A percentile compares a stretch with the other conserved stretches of the same genome.
Evolutionary conservation across 441 rosid species (phyloP).

Genomic region (Euphorbia corollata): DNA sequence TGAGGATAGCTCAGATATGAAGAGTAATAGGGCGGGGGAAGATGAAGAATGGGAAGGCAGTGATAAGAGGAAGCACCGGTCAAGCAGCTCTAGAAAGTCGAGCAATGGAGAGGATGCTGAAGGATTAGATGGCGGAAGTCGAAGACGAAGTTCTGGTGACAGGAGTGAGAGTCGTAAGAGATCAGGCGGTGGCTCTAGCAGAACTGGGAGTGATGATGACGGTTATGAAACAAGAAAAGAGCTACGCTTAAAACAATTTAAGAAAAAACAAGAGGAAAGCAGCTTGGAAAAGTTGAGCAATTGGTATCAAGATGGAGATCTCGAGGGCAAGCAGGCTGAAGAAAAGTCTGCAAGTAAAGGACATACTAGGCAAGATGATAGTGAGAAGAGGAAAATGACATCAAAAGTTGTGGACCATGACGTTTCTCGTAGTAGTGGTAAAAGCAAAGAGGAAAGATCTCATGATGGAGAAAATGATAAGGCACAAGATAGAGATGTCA

Average conservation of each 20-base stretch:
- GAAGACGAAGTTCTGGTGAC: slow-evolving; percentile 54
- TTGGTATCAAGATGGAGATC: slow-evolving; percentile 90
- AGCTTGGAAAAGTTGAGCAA: slow-evolving; percentile 80
- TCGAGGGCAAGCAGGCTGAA: slow-evolving; percentile 51
- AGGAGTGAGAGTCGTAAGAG: slow-evolving; percentile 57
- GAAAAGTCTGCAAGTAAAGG: slow-evolving; percentile 54
- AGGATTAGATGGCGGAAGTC: slow-evolving; percentile 44
- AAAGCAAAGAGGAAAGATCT: slow-evolving; percentile 64
- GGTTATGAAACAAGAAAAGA: slow-evolving; percentile 52
- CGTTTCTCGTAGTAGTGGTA: slow-evolving; percentile 29
- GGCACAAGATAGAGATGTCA: slow-evolving; percentile 50
- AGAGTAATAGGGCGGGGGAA: slow-evolving; percentile 43
- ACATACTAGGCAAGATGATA: slow-evolving; percentile 39
- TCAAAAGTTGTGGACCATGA: slow-evolving; percentile 50
- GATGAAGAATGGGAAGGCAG: slow-evolving; percentile 54
- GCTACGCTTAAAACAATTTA: slow-evolving; percentile 44
- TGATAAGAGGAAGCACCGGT: slow-evolving; percentile 61
- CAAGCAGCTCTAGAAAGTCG: slow-evolving; percentile 51
- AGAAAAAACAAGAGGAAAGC: slow-evolving; percentile 87
- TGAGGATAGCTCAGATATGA: slow-evolving; percentile 41
- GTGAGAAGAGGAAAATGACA: slow-evolving; percentile 54
- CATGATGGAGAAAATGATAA: slow-evolving; percentile 51
- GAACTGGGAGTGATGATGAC: slow-evolving; percentile 58
- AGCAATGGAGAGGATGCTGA: slow-evolving; percentile 51
- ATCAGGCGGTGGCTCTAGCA: slow-evolving; percentile 48